Evolutionary conservation across 2,329 filamentous ascomycete genomes (phyloP).

Genomic region (Fusarium nygamai): DNA sequence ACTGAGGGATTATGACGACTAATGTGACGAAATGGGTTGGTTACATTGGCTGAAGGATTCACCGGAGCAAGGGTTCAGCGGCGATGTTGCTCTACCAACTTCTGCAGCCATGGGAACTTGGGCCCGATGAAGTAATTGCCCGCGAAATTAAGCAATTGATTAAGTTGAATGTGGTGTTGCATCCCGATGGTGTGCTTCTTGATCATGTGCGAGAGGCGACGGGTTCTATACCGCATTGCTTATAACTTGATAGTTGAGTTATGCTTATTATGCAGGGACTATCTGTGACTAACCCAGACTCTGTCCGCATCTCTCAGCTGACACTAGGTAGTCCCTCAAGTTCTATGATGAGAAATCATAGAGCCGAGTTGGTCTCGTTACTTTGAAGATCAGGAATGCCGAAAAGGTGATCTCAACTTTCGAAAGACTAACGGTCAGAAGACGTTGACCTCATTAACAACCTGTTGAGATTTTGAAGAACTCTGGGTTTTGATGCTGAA

Average conservation of each 20-base stretch:
- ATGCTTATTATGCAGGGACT: slow-evolving; percentile 14
- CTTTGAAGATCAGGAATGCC: no score
- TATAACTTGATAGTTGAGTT: neutral
- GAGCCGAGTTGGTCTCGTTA: neutral
- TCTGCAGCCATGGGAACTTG: slow-evolving; percentile 6
- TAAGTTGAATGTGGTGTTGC: neutral
- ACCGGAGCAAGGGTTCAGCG: neutral
- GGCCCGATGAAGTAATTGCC: neutral
- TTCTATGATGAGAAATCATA: fast-evolving
- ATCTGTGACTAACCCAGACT: neutral
- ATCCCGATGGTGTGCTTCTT: neutral
- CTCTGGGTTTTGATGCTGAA: fast-evolving
- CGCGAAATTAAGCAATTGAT: neutral
- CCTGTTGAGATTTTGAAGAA: no score
- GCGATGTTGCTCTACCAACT: neutral
- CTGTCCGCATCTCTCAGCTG: neutral
- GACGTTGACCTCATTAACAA: neutral
- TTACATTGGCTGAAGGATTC: slow-evolving; percentile 1
- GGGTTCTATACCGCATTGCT: neutral
- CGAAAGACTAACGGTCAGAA: neutral
- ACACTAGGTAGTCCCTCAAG: neutral
- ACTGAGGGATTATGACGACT: slow-evolving; percentile 10
- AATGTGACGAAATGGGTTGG: slow-evolving; percentile 9
- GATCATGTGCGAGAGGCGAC: neutral
- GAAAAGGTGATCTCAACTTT: no score